Base-by-base conservation (phyloP, 1,284 basidiomycete species). In the Ganoderma multipileum region DNA sequence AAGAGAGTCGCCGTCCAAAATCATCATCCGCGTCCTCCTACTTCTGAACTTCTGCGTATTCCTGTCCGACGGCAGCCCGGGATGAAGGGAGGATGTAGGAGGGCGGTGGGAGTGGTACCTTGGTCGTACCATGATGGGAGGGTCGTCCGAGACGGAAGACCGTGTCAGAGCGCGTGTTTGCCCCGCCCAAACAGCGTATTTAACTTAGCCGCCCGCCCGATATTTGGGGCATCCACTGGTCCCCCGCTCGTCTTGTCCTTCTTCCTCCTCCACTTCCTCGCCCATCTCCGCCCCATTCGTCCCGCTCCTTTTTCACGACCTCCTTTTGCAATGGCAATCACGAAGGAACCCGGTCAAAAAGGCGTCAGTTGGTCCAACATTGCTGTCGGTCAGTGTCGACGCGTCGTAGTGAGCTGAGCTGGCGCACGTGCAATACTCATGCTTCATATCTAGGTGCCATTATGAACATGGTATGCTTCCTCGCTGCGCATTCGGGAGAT, bases 321-420 rank as follows among this genome's bases (percentile, higher is more conserved):
- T 47, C 55, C 63, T 63, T 67, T 73, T 67, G 74, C 81, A 75
- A 95, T 94, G 93, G 93, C 89, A 81, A 88, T 94, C 75, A 85
- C 89, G 78, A 89, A 87, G 78, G 92, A 93, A 83, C 94, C 94
- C 67, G 94, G 94, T 73, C 92, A 97, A 83, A 97, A 97, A 82
- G 96, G 96, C 77, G 89, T 98, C 78, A 97, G 89, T 83, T 99
- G 96, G 96, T 97, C 95, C 77, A 99, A 99, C 86, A 98, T 99
- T 83, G 97, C 97, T 73, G 95, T 99, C 82, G 97, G 97, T 93
- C 80, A 82, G 83, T 84, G 57, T 50, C 44, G 41, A 65, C 74
- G 72, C 73, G 74, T 76, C 64, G 73, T 72, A 55, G 58, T 65
- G n/a, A 71, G 36, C 68, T 70, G 66, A 63, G 69, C 63, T 61